A percentile compares a stretch with the other conserved stretches of the same genome.
Conservation (phyloP, 2,329 filamentous ascomycete species). For the Sporothrix brunneoviolacea region DNA sequence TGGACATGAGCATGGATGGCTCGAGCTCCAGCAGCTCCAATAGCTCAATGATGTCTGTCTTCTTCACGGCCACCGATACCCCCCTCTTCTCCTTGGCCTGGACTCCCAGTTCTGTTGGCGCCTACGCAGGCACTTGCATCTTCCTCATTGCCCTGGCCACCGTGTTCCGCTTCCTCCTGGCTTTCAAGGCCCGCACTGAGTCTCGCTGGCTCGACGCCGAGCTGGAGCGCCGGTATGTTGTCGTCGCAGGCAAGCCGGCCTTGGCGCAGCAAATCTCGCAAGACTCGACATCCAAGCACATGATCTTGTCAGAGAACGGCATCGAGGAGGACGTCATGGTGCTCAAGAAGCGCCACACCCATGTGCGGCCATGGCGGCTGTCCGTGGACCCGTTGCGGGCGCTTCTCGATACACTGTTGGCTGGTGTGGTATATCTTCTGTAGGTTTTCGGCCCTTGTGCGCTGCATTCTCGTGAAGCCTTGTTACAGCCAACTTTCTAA, state of each 20-base stretch:
- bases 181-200: conserved; percentile 59
- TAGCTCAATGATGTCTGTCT: conserved; percentile 30
- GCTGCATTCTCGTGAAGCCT: too few relatives aligned
- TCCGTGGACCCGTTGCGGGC: conserved; percentile 73
- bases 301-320: conserved; percentile 62
- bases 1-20: conserved; percentile 12
- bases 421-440: conserved; percentile 79
- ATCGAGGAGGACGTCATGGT: conserved; percentile 75
- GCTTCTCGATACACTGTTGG: conserved; percentile 60
- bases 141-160: conserved; percentile 75
- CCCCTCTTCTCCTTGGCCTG: conserved; percentile 58
- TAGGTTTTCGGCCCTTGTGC: conserved; percentile 52
- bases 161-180: conserved; percentile 63
- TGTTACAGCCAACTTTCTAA: too few relatives aligned
- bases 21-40: conserved; percentile 13
- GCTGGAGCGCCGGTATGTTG: conserved; percentile 68
- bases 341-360: conserved; percentile 50
- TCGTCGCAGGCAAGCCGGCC: conserved; percentile 58
- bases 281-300: conserved; percentile 57
- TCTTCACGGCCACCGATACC: conserved; percentile 50
- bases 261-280: conserved; percentile 53
- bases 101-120: conserved; percentile 62
- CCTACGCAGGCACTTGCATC: conserved; percentile 85
- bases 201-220: conserved; percentile 63
- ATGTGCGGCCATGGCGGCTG: conserved; percentile 67